These are phyloP conservation scores for Aspergillus sp. DNA, from an alignment of 2,329 filamentous ascomycete species.

Conservation along the genomic window DNA sequence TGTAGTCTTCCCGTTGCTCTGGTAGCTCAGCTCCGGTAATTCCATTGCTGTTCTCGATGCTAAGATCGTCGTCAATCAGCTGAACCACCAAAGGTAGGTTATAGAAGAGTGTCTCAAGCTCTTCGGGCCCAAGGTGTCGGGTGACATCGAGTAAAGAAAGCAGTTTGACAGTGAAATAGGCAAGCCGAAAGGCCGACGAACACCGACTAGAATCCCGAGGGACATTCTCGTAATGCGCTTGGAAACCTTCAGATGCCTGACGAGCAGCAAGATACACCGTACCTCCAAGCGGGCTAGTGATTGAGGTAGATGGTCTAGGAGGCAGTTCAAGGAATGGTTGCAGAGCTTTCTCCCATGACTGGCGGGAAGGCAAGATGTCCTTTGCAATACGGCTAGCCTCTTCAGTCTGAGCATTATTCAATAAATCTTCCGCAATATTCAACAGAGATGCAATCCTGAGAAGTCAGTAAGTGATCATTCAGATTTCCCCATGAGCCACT, in stretches of 20 bases:
- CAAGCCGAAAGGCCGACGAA: slow-evolving; percentile 72
- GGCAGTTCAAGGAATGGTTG: slow-evolving; percentile 47
- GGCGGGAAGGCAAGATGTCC: slow-evolving; percentile 62
- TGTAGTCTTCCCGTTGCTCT: slow-evolving; percentile 53
- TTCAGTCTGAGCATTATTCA: slow-evolving; percentile 34
- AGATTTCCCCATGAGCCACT: slow-evolving; percentile 19
- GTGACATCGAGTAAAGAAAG: slow-evolving; percentile 46
- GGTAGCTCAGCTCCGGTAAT: slow-evolving; percentile 50
- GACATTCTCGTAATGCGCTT: slow-evolving; percentile 30
- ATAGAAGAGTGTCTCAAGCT: slow-evolving; percentile 44
- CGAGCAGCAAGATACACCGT: slow-evolving; percentile 62
- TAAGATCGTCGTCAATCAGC: slow-evolving; percentile 60
- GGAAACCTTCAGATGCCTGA: slow-evolving; percentile 25
- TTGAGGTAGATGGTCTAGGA: slow-evolving; percentile 60
- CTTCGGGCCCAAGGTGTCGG: slow-evolving; percentile 29
- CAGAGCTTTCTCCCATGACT: slow-evolving; percentile 67
- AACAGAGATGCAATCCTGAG: slow-evolving; percentile 57
- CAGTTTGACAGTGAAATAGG: slow-evolving; percentile 65
- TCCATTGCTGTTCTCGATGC: slow-evolving; percentile 54
- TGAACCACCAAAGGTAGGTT: slow-evolving; percentile 56
- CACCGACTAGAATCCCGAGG: slow-evolving; percentile 66
- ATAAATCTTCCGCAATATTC: slow-evolving; percentile 51
- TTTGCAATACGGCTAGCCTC: slow-evolving; percentile 26
- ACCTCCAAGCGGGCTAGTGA: slow-evolving; percentile 72
- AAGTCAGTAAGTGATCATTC: slow-evolving; percentile 20